These are phyloP conservation scores for Naganishia cerealis DNA, from an alignment of 1,284 basidiomycete genomes.

Conservation along the genomic window DNA sequence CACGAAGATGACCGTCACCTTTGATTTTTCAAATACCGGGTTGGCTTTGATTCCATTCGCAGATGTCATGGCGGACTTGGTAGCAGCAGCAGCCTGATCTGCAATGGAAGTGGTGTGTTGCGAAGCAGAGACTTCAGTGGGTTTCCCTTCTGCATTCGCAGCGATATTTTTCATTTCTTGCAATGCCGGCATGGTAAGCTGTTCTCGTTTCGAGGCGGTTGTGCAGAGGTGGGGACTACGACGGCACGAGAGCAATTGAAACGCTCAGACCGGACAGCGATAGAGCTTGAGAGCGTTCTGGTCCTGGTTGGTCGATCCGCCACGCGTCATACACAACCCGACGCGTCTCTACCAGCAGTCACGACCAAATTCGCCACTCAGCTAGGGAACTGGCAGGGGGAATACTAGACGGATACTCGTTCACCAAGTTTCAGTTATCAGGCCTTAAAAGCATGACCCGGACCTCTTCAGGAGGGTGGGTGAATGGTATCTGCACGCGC, in stretches of 20 bases:
- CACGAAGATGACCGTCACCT: slow-evolving; percentile 90
- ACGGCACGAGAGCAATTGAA: no score
- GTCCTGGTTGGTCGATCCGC: no score
- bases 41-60: slow-evolving; percentile 3
- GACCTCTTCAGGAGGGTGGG: no score
- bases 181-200: slow-evolving; percentile 9
- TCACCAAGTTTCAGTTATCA: no score
- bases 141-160: slow-evolving; percentile 22
- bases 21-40: slow-evolving; percentile 67
- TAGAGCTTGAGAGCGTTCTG: no score
- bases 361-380: no score
- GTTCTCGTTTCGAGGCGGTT: neutral
- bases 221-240: no score
- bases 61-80: slow-evolving; percentile 8
- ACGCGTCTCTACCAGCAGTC: no score
- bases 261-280: no score
- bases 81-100: slow-evolving; percentile 21
- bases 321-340: no score
- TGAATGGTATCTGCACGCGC: no score
- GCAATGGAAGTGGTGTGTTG: slow-evolving; percentile 15
- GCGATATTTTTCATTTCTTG: slow-evolving; percentile 22
- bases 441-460: no score
- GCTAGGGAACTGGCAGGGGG: neutral
- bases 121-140: slow-evolving; percentile 20
- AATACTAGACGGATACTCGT: neutral